These are phyloP conservation scores for Lecanicillium sp. DNA, from an alignment of 2,329 filamentous ascomycete genomes.

Conservation along the genomic window DNA sequence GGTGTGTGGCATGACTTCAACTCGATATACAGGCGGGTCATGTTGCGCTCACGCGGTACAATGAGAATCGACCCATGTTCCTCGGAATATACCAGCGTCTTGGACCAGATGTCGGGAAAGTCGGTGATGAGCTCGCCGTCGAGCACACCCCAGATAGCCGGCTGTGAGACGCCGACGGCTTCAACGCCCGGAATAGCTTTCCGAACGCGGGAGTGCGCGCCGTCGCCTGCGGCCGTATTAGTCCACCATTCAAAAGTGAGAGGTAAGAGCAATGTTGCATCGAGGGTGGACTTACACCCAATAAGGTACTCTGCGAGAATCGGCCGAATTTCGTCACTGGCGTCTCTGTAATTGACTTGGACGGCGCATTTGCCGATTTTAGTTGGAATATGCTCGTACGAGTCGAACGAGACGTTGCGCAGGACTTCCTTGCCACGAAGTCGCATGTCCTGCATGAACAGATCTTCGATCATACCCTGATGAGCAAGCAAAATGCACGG, in stretches of 20 bases:
- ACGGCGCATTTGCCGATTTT: conserved; percentile 34
- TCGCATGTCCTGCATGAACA: conserved; percentile 63
- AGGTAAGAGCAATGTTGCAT: neutral
- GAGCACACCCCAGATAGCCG: conserved; percentile 62
- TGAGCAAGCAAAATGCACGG: conserved; percentile 57
- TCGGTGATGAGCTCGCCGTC: conserved; percentile 66
- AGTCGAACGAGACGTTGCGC: conserved; percentile 58
- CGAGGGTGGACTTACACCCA: conserved; percentile 46
- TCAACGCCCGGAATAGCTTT: conserved; percentile 54
- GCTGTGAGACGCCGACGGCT: conserved; percentile 49
- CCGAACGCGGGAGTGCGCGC: conserved; percentile 64
- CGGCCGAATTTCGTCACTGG: conserved; percentile 43
- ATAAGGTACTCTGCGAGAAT: conserved; percentile 59
- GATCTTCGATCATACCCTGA: conserved; percentile 68
- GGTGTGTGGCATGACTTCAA: conserved; percentile 38
- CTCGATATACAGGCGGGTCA: conserved; percentile 60
- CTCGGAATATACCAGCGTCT: conserved; percentile 63
- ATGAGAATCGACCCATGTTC: conserved; percentile 65
- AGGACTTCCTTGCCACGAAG: conserved; percentile 58
- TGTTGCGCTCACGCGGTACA: conserved; percentile 65
- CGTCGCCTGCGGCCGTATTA: too few relatives aligned
- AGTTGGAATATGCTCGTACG: conserved; percentile 42
- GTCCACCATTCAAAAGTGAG: too few relatives aligned
- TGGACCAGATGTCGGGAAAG: conserved; percentile 71
- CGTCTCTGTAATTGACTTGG: conserved; percentile 46